phyloP scores from a whole-genome alignment of 768 basidiomycete genomes.

The Pluteus cervinus region DNA sequence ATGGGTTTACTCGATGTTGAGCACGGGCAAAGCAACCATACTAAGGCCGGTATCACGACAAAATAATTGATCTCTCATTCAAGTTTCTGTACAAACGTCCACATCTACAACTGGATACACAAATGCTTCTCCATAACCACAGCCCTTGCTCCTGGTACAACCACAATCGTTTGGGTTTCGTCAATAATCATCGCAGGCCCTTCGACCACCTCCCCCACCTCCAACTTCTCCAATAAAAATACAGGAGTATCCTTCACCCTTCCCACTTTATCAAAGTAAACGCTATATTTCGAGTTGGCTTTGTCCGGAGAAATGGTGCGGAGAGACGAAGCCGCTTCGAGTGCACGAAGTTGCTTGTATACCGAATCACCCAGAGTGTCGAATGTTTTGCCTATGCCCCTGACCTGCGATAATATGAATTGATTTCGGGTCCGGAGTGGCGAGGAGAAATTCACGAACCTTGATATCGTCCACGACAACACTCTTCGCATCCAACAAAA shows the following conservation, averaged over 20 bases:
- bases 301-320: slow-evolving; percentile 25
- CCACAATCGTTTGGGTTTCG: slow-evolving; percentile 89
- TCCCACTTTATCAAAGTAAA: slow-evolving; percentile 80
- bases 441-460: slow-evolving; percentile 27
- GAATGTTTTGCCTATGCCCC: slow-evolving; percentile 88
- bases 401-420: slow-evolving; percentile 42
- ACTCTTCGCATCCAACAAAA: slow-evolving; percentile 77
- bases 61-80: too few species aligned
- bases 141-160: slow-evolving; percentile 69
- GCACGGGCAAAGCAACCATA: too few species aligned
- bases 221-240: slow-evolving; percentile 60
- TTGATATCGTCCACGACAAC: slow-evolving; percentile 92
- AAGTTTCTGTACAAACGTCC: too few species aligned
- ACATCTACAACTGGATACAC: slow-evolving; percentile 38
- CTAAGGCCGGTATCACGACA: too few species aligned
- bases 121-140: slow-evolving; percentile 67
- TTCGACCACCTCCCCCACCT: slow-evolving; percentile 61
- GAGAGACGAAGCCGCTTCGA: slow-evolving; percentile 28
- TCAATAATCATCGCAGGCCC: slow-evolving; percentile 96
- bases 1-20: too few species aligned
- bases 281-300: slow-evolving; percentile 51
- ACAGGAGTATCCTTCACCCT: slow-evolving; percentile 78
- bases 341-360: slow-evolving; percentile 60
- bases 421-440: neutral
- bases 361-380: slow-evolving; percentile 76